Evolutionary conservation across 495 filamentous ascomycete genomes (phyloP).

Genomic region (Neurospora sp.): DNA sequence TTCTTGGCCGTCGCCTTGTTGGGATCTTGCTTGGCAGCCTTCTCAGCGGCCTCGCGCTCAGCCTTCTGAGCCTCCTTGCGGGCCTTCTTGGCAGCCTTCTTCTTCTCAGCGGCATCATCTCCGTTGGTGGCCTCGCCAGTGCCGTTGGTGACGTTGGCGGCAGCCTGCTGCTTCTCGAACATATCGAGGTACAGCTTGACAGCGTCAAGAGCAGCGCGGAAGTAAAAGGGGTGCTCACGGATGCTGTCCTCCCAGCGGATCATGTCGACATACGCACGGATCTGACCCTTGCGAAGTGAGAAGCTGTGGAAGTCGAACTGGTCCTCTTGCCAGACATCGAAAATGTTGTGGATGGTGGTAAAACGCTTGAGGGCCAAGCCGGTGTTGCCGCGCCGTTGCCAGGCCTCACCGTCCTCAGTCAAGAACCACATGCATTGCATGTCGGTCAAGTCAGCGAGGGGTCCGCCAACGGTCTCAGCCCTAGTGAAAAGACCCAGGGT

Average conservation of each 20-base stretch:
- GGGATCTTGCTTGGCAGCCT: slow-evolving; percentile 59
- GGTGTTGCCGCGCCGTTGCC: slow-evolving; percentile 70
- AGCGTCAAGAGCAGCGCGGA: slow-evolving; percentile 73
- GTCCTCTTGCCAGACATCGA: slow-evolving; percentile 95
- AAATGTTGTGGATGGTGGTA: slow-evolving; percentile 76
- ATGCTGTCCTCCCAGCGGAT: slow-evolving; percentile 88
- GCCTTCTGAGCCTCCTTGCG: slow-evolving; percentile 81
- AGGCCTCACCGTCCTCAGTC: slow-evolving; percentile 88
- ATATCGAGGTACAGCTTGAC: slow-evolving; percentile 72
- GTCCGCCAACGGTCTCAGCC: slow-evolving; percentile 72
- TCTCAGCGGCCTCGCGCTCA: slow-evolving; percentile 70
- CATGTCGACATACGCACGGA: slow-evolving; percentile 92
- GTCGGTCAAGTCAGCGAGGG: slow-evolving; percentile 83
- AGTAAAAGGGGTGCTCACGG: slow-evolving; percentile 87
- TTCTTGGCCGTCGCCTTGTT: slow-evolving; percentile 48
- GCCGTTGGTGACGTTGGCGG: slow-evolving; percentile 46
- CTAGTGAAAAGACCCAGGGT: slow-evolving; percentile 95
- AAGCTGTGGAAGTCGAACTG: slow-evolving; percentile 99
- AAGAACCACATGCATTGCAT: slow-evolving; percentile 99
- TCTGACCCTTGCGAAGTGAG: slow-evolving; percentile 88
- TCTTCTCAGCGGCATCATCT: slow-evolving; percentile 60
- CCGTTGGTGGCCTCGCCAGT: slow-evolving; percentile 36
- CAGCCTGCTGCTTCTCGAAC: slow-evolving; percentile 56
- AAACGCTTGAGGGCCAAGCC: slow-evolving; percentile 88
- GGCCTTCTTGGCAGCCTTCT: slow-evolving; percentile 93